Conservation (phyloP, 2,329 filamentous ascomycete genomes). For the Daldinia eschscholtzii region DNA sequence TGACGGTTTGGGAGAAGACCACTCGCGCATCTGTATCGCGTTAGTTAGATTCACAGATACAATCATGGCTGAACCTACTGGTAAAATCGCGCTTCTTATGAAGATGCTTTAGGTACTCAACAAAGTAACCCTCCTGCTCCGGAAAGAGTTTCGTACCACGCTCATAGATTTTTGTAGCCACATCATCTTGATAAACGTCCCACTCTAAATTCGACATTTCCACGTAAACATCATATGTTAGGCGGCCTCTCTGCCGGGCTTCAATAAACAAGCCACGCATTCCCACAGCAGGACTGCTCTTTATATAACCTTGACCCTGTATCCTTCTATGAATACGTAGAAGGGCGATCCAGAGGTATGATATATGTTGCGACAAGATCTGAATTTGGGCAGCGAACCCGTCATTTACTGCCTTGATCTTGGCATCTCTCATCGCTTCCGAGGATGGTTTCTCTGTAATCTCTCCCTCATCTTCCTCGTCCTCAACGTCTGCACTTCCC, state of each 20-base stretch:
- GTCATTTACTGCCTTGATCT: slow-evolving; percentile 71
- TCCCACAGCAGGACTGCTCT: slow-evolving; percentile 70
- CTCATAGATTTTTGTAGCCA: slow-evolving; percentile 95
- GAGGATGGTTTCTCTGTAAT: slow-evolving; percentile 57
- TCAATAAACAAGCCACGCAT: slow-evolving; percentile 91
- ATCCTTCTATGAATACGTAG: slow-evolving; percentile 95
- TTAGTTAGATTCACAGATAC: slow-evolving; percentile 38
- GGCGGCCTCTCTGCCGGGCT: slow-evolving; percentile 84
- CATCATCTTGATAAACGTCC: slow-evolving; percentile 93
- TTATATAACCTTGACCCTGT: slow-evolving; percentile 78
- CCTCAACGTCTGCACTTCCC: slow-evolving; percentile 52
- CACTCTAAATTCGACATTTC: slow-evolving; percentile 94
- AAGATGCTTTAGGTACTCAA: slow-evolving; percentile 96
- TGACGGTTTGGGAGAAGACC: slow-evolving; percentile 95
- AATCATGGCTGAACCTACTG: slow-evolving; percentile 69
- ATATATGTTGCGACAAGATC: slow-evolving; percentile 85
- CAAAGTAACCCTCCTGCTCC: slow-evolving; percentile 90
- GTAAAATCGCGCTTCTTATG: slow-evolving; percentile 93
- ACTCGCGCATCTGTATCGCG: slow-evolving; percentile 81
- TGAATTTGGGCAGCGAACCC: slow-evolving; percentile 79
- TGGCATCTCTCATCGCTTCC: slow-evolving; percentile 73
- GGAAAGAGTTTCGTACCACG: slow-evolving; percentile 93
- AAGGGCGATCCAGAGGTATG: slow-evolving; percentile 93
- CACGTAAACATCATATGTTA: slow-evolving; percentile 95
- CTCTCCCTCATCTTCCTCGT: slow-evolving; percentile 65